Evolutionary conservation across 352 stramenopile species (phyloP).

Genomic region (Pilasporangium apinafurcum): DNA sequence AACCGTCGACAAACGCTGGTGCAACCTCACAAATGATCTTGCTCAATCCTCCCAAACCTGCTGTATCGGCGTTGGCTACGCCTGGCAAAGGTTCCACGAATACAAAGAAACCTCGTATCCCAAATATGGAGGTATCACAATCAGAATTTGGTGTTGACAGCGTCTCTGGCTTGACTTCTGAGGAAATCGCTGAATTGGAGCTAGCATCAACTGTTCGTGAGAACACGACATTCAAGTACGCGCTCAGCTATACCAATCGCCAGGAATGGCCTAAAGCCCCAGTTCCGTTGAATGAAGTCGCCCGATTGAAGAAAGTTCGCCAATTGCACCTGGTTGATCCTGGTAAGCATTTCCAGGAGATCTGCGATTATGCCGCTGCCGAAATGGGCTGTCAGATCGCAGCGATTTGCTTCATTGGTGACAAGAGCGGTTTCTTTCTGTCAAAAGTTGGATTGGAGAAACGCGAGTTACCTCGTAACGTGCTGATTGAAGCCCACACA

Average conservation of each 20-base stretch:
- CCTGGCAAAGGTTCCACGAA: too few species aligned
- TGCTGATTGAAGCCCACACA: slow-evolving; percentile 73
- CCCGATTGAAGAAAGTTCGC: slow-evolving; percentile 64
- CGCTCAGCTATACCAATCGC: slow-evolving; percentile 70
- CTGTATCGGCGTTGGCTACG: background rate
- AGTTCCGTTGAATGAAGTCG: slow-evolving; percentile 52
- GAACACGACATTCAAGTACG: slow-evolving; percentile 79
- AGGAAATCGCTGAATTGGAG: slow-evolving; percentile 51
- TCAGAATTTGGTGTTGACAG: slow-evolving; percentile 38
- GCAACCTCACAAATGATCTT: slow-evolving; percentile 39
- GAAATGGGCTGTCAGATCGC: slow-evolving; percentile 78
- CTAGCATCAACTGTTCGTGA: slow-evolving; percentile 55
- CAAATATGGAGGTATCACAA: too few species aligned
- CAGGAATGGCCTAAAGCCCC: slow-evolving; percentile 82
- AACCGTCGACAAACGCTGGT: too few species aligned
- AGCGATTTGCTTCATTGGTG: slow-evolving; percentile 77
- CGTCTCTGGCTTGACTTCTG: slow-evolving; percentile 36
- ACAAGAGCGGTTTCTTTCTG: slow-evolving; percentile 84
- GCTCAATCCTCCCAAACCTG: slow-evolving; percentile 18
- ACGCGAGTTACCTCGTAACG: slow-evolving; percentile 68
- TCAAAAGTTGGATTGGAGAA: slow-evolving; percentile 73
- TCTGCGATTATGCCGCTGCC: slow-evolving; percentile 79
- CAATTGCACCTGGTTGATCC: slow-evolving; percentile 72
- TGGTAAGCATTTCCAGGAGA: slow-evolving; percentile 79
- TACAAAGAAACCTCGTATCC: too few species aligned